A percentile compares a stretch with the other conserved stretches of the same genome.
phyloP scores from a whole-genome alignment of 805 yeast genomes.

The Monosporozyma servazzii region DNA sequence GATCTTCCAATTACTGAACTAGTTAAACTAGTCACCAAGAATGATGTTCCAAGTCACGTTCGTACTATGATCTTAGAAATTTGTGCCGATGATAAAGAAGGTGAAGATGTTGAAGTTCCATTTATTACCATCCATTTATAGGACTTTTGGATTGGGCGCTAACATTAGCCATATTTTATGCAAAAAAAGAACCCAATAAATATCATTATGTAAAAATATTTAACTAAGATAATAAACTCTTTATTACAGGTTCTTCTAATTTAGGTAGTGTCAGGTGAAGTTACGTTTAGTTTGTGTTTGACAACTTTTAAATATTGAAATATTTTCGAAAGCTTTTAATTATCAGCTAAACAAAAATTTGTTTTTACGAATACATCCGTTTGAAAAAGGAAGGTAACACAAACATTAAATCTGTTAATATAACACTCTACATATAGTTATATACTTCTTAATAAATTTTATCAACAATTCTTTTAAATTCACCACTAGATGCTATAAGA shows the following conservation, averaged over 20 bases:
- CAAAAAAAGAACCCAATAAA: neutral
- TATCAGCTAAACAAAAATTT: no score
- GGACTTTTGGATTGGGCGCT: constrained; percentile 1
- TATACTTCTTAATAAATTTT: neutral
- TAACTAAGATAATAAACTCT: neutral
- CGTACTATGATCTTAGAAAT: constrained; percentile 79
- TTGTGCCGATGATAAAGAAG: constrained; percentile 84
- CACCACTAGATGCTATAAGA: constrained; percentile 10
- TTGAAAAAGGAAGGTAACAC: no score
- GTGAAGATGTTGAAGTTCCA: constrained; percentile 95
- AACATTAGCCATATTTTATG: neutral
- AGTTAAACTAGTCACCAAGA: constrained; percentile 78
- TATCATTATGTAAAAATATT: neutral
- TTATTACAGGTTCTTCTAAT: neutral
- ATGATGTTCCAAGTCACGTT: constrained; percentile 64
- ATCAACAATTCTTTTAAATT: neutral
- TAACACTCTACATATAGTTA: neutral
- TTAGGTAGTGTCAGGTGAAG: no score
- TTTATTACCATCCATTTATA: constrained; percentile 58
- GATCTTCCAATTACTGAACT: constrained; percentile 59
- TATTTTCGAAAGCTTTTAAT: no score
- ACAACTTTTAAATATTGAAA: no score
- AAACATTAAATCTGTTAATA: neutral
- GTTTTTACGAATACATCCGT: no score
- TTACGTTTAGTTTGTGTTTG: no score